Conservation (phyloP, 1,284 basidiomycete species). For the Ganoderma multipileum region DNA sequence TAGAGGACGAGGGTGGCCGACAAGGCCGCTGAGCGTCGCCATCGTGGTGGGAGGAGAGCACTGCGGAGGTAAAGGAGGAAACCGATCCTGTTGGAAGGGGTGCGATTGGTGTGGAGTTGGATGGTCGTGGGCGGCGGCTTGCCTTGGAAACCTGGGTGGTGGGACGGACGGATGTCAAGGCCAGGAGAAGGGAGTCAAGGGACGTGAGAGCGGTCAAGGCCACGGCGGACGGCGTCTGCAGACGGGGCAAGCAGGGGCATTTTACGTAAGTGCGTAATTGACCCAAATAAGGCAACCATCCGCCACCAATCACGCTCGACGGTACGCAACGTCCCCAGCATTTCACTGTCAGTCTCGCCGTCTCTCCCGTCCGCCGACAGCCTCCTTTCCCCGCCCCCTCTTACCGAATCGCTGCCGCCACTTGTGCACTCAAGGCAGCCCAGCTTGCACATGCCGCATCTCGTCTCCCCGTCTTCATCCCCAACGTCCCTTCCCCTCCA, state of each 20-base stretch:
- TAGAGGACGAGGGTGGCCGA: background rate
- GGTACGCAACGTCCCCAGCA: background rate
- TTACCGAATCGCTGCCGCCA: conserved; percentile 1
- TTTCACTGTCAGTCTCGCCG: background rate
- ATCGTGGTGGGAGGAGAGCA: background rate
- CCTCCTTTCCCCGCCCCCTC: background rate
- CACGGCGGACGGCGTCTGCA: background rate
- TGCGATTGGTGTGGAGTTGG: conserved; percentile 5
- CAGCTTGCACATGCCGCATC: conserved; percentile 21
- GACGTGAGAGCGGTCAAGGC: background rate
- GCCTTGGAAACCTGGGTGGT: conserved; percentile 15
- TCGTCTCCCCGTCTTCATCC: conserved; percentile 23
- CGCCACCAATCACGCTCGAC: conserved; percentile 23
- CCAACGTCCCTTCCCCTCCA: conserved; percentile 23
- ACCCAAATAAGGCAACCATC: conserved; percentile 24
- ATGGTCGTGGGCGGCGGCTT: conserved; percentile 5
- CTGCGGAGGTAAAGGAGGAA: background rate
- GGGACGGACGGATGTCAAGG: conserved; percentile 1
- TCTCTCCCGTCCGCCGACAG: background rate
- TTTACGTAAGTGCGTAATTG: conserved; percentile 27
- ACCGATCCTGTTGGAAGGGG: background rate
- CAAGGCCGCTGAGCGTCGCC: background rate
- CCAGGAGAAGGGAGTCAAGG: background rate
- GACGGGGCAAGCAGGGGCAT: background rate
- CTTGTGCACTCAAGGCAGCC: background rate